phyloP scores from a whole-genome alignment of 2,329 filamentous ascomycete species.

The Scedosporium boydii region DNA sequence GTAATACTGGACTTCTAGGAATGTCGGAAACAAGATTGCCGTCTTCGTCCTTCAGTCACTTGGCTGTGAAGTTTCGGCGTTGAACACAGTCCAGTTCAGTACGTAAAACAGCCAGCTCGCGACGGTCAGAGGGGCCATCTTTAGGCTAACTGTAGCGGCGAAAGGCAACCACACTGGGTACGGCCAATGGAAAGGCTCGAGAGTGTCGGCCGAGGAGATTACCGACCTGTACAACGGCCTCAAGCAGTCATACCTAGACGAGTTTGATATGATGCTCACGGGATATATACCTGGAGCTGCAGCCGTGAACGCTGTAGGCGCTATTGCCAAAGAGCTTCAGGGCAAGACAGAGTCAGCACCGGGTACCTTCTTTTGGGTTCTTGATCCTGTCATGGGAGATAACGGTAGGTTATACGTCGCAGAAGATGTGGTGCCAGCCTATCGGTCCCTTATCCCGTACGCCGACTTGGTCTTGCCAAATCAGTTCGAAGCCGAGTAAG shows the following conservation, averaged over 20 bases:
- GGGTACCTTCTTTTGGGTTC: slow-evolving; percentile 88
- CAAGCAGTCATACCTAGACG: slow-evolving; percentile 70
- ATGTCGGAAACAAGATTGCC: slow-evolving; percentile 97
- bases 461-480: slow-evolving; percentile 93
- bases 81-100: slow-evolving; percentile 99
- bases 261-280: slow-evolving; percentile 90
- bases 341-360: slow-evolving; percentile 50
- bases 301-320: slow-evolving; percentile 73
- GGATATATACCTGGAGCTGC: slow-evolving; percentile 88
- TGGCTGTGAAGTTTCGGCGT: slow-evolving; percentile 84
- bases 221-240: slow-evolving; percentile 76
- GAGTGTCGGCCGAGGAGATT: slow-evolving; percentile 73
- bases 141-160: not conserved
- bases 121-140: not conserved
- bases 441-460: slow-evolving; percentile 67
- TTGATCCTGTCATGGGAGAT: slow-evolving; percentile 98
- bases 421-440: slow-evolving; percentile 83
- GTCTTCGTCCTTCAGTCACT: slow-evolving; percentile 89
- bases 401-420: slow-evolving; percentile 87
- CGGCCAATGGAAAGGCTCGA: slow-evolving; percentile 75
- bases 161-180: slow-evolving; percentile 94
- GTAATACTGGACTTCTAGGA: slow-evolving; percentile 40
- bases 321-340: slow-evolving; percentile 73
- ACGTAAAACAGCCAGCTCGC: slow-evolving; percentile 23
- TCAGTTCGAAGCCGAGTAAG: slow-evolving; percentile 92